Evolutionary conservation across 2,329 filamentous ascomycete species (phyloP), one percentile per base, ranked within the genome.

Genomic region (Aspergillus japonicus): DNA sequence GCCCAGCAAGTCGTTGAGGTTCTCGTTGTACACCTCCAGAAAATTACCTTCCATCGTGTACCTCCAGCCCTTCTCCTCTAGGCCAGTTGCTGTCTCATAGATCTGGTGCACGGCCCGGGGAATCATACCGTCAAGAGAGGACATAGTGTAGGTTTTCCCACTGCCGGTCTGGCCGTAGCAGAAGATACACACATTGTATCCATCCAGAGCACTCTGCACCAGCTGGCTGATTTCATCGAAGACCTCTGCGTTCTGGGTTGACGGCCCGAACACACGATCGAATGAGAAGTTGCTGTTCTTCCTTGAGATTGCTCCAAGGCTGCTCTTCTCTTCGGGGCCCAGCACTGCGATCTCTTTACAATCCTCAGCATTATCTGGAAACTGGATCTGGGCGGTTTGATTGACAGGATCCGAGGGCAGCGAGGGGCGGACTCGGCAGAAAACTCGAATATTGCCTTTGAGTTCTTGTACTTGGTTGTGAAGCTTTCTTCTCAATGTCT

Each of bases 121-220:
- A 60, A 99, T 99, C 89, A 99, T 97, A 66, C 95, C 95, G 68
- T 97, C 91, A 2, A 81, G 77, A 0, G 89, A 90, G 10, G 91
- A 96, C 95, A 99, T 99, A 4, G 95, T 98, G 72, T 89, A 91
- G 0, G 95, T 99, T 82, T 99, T 99, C 61, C 95, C 95, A 19
- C 93, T 95, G 3, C 95, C 95, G 0, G 95, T 99, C 76, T 99
- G 95, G 48, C 95, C 95, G 72, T 99, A 99, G 73, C 93, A 97
- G 78, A 99, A 96, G 64, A 99, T 98, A 77, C 94, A 98, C 54
- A 99, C 95, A 68, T 98, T 99, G 80, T 96, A 99, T 1, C 95
- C 95, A 71, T 99, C 95, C 44, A 99, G 83, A 0, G 96, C 95
- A 67, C 91, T 96, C 77, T 99, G 95, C 1, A 99, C 93, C 35